Conservation (phyloP, 2,329 filamentous ascomycete species). For the Dendrostoma leiphaemia region DNA sequence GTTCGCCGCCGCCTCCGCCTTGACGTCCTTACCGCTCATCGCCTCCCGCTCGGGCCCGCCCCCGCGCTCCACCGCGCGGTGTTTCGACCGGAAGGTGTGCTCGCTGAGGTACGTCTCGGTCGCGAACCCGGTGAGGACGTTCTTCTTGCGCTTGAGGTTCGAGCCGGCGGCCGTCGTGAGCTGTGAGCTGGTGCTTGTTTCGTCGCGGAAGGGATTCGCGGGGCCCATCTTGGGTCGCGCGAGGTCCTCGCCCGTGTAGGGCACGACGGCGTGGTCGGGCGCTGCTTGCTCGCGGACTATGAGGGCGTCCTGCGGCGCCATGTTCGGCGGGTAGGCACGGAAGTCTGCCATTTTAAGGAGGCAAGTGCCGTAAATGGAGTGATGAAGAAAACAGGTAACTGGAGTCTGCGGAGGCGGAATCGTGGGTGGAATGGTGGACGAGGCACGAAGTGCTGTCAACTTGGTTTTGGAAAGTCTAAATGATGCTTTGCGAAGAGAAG, state of each 20-base stretch:
- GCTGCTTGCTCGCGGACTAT: constrained; percentile 55
- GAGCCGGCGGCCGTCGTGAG: constrained; percentile 20
- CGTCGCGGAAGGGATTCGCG: constrained; percentile 71
- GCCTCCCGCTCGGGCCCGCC: constrained; percentile 57
- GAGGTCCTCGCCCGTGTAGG: constrained; percentile 71
- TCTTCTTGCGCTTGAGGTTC: constrained; percentile 66
- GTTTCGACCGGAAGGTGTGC: constrained; percentile 82
- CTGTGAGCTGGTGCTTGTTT: constrained; percentile 39
- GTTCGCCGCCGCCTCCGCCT: constrained; percentile 67
- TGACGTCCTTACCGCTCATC: constrained; percentile 55
- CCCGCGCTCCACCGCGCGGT: constrained; percentile 75
- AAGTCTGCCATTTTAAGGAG: constrained; percentile 56
- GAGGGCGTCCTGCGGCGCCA: constrained; percentile 63
- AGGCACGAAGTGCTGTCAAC: no score
- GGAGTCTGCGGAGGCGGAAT: no score
- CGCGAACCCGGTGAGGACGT: constrained; percentile 80
- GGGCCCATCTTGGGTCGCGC: constrained; percentile 66
- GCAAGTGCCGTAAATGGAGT: no score
- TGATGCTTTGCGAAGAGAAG: not conserved
- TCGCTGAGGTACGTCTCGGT: constrained; percentile 89
- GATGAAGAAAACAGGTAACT: no score
- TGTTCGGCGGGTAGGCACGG: constrained; percentile 63
- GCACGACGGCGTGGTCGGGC: constrained; percentile 59
- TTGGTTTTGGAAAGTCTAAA: not conserved
- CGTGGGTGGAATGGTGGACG: no score